Evolutionary conservation across 2,329 filamentous ascomycete genomes (phyloP).

Genomic region (Chrysoporthe puriensis): DNA sequence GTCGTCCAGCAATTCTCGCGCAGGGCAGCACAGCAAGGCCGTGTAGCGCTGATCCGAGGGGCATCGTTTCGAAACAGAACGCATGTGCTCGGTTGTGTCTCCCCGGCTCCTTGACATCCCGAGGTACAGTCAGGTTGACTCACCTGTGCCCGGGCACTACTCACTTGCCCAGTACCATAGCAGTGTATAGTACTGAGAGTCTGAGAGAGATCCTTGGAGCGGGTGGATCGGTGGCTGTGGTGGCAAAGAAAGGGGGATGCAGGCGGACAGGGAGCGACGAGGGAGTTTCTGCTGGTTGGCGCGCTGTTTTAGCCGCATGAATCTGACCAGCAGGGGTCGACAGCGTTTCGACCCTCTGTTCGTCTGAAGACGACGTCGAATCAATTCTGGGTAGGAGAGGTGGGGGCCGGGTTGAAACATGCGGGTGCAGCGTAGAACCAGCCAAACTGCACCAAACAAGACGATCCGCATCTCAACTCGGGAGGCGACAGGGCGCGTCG

Average conservation of each 20-base stretch:
- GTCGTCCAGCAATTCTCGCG: neutral
- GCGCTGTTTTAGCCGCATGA: neutral
- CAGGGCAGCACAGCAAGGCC: neutral
- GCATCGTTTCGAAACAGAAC: neutral
- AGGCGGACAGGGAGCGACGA: neutral
- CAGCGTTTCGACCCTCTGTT: slow-evolving; percentile 2
- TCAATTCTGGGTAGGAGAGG: neutral
- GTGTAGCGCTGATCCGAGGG: neutral
- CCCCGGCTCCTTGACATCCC: neutral
- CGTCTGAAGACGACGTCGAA: slow-evolving; percentile 18
- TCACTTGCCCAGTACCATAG: too few species aligned
- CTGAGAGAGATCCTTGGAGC: neutral
- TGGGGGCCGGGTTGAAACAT: slow-evolving; percentile 11
- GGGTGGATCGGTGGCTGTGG: slow-evolving; percentile 2
- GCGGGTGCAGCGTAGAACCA: slow-evolving; percentile 10
- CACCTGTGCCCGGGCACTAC: too few species aligned
- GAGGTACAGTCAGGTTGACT: neutral
- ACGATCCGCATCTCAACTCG: neutral
- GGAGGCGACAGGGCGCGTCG: neutral
- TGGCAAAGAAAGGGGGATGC: neutral
- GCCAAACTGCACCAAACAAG: neutral
- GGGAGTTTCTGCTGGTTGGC: neutral
- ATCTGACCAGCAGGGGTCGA: neutral
- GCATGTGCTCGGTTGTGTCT: neutral
- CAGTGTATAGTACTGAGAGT: too few species aligned